phyloP scores from a whole-genome alignment of 2,329 filamentous ascomycete genomes.

The Colletotrichum theobromicola region DNA sequence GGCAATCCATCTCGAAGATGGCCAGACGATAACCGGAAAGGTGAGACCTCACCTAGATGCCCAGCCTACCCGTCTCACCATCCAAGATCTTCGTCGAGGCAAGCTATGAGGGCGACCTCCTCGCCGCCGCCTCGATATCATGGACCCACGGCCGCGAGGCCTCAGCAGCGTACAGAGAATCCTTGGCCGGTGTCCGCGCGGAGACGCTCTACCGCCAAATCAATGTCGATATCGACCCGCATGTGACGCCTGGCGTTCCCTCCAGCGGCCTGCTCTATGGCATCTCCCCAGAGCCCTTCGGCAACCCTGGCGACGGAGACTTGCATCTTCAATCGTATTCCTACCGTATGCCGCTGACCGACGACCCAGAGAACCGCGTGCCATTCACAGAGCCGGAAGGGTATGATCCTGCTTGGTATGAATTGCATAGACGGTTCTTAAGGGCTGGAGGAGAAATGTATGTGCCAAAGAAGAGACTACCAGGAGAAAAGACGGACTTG shows the following conservation, averaged over 20 bases:
- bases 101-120: slow-evolving; percentile 30
- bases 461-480: slow-evolving; percentile 12
- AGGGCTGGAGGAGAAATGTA: slow-evolving; percentile 15
- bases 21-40: neutral
- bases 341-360: slow-evolving; percentile 22
- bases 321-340: slow-evolving; percentile 25
- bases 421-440: slow-evolving; percentile 19
- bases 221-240: slow-evolving; percentile 25
- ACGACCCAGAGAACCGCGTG: slow-evolving; percentile 17
- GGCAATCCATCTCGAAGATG: slow-evolving; percentile 2
- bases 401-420: slow-evolving; percentile 24
- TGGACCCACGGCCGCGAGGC: slow-evolving; percentile 23
- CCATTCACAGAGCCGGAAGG: slow-evolving; percentile 23
- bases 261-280: slow-evolving; percentile 24
- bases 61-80: neutral
- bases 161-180: slow-evolving; percentile 11
- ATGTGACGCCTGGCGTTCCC: slow-evolving; percentile 13
- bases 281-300: slow-evolving; percentile 20
- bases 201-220: slow-evolving; percentile 23
- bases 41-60: neutral
- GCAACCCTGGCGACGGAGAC: slow-evolving; percentile 23
- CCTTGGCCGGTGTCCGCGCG: slow-evolving; percentile 23
- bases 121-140: slow-evolving; percentile 23
- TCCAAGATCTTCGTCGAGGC: slow-evolving; percentile 28
- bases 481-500: slow-evolving; percentile 22